These are phyloP conservation scores for Apiotrichum laibachii DNA, from an alignment of 1,284 basidiomycete genomes.

Conservation along the genomic window DNA sequence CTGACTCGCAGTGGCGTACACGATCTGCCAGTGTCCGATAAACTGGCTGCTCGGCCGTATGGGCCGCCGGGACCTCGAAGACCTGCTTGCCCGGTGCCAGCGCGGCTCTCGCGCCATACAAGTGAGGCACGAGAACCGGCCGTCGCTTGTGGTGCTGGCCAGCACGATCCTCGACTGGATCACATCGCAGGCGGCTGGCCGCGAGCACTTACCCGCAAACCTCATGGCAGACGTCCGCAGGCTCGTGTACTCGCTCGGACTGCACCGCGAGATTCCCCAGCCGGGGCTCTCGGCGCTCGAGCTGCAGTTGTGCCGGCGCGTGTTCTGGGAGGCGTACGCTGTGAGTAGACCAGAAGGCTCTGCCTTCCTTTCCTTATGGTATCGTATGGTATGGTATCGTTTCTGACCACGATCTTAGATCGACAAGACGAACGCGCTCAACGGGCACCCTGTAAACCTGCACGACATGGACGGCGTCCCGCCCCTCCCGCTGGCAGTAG, in stretches of 20 bases:
- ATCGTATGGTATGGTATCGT: no score
- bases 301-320: conserved; percentile 23
- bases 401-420: conserved; percentile 10
- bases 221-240: conserved; percentile 26
- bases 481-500: conserved; percentile 27
- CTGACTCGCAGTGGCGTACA: conserved; percentile 25
- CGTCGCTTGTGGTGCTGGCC: conserved; percentile 22
- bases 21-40: conserved; percentile 33
- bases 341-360: no score
- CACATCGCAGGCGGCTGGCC: conserved; percentile 14
- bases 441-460: conserved; percentile 21
- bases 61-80: conserved; percentile 18
- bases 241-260: conserved; percentile 22
- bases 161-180: conserved; percentile 21
- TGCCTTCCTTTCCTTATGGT: no score
- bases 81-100: conserved; percentile 24
- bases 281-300: conserved; percentile 21
- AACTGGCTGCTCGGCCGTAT: conserved; percentile 22
- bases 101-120: conserved; percentile 26
- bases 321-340: conserved; percentile 30
- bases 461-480: conserved; percentile 25
- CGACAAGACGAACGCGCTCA: conserved; percentile 28
- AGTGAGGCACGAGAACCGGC: conserved; percentile 21
- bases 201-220: conserved; percentile 14
- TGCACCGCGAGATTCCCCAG: conserved; percentile 18